phyloP scores from a whole-genome alignment of 805 yeast genomes.

The Candida tammaniensis region DNA sequence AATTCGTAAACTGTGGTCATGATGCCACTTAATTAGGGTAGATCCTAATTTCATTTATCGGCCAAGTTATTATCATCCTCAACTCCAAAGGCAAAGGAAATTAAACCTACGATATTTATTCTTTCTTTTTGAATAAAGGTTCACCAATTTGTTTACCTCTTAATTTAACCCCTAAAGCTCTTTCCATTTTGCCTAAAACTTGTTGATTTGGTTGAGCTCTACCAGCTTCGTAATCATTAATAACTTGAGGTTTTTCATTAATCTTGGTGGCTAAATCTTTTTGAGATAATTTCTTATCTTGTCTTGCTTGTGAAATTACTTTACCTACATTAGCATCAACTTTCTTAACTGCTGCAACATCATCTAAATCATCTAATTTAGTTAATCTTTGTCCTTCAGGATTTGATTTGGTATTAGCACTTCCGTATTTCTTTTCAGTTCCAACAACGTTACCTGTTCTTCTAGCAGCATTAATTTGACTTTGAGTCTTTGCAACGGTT shows the following conservation, averaged over 20 bases:
- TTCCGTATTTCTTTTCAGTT: conserved; percentile 88
- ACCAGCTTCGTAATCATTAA: conserved; percentile 96
- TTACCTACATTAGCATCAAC: conserved; percentile 82
- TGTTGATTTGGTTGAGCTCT: conserved; percentile 97
- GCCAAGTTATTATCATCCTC: background rate
- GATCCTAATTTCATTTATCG: background rate
- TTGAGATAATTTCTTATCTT: conserved; percentile 85
- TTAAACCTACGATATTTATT: conserved; percentile 13
- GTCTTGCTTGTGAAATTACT: conserved; percentile 80
- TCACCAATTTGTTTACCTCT: conserved; percentile 95
- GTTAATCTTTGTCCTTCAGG: conserved; percentile 95
- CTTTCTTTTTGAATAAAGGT: conserved; percentile 67
- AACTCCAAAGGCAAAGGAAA: background rate
- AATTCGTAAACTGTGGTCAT: no score
- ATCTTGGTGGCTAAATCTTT: conserved; percentile 94
- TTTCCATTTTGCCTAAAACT: conserved; percentile 84
- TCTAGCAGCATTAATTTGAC: conserved; percentile 89
- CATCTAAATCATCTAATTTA: conserved; percentile 89
- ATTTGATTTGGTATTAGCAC: conserved; percentile 55
- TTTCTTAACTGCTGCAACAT: conserved; percentile 89
- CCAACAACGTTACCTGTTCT: conserved; percentile 86
- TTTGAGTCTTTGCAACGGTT: conserved; percentile 72
- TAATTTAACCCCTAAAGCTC: conserved; percentile 90
- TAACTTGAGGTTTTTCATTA: conserved; percentile 92
- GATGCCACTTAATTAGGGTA: no score